Base-by-base conservation (phyloP, 2,329 filamentous ascomycete genomes). In the Orbilia javanica region DNA sequence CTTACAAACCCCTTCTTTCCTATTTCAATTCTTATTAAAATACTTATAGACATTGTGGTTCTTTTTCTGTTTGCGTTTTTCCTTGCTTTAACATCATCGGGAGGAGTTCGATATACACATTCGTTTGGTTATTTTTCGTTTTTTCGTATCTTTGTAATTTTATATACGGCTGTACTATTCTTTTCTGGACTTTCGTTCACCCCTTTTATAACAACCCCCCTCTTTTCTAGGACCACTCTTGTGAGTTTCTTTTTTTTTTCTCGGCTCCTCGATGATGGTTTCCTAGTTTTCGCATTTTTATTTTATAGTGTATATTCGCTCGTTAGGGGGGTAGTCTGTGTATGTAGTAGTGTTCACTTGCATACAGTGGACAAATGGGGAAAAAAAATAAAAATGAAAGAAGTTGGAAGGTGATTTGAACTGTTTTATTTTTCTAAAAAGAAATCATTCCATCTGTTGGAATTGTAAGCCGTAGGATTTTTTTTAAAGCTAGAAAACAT, bases 31-130 rank as follows among this genome's bases (percentile, higher is more conserved):
- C 31, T 34, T 42, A 53, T 22, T 27, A 55, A 62, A 55, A 57
- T 29, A 29, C 57, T 63, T 73, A 66, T 67, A 67, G 50, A 68
- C 53, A 53, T 64, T 50, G 31, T 60, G 8, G 34, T 60, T 42
- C 13, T 60, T 42, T 60, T 13, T 57, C 10, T 22, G 8, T 39
- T 50, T 70, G 29, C 39, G 8, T 70, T 36, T n/a, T 55, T 25
- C 27, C 27, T 22, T 53, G 27, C 36, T 48, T 57, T 25, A n/a
- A 63, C 29, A 63, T 68, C 60, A 60, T 72, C 68, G 60, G 69
- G 50, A 73, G 69, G 69, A 73, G 69, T 73, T 73, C 48, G 69
- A 67, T 67, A 72, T 68, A 44, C 55, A 62, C 53, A 69, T 62
- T 70, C 65, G 52, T 67, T 69, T 66, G 20, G 57, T 42, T 66